Conservation (phyloP, 176 grass and related monocot genomes). For the Triticum urartu region DNA sequence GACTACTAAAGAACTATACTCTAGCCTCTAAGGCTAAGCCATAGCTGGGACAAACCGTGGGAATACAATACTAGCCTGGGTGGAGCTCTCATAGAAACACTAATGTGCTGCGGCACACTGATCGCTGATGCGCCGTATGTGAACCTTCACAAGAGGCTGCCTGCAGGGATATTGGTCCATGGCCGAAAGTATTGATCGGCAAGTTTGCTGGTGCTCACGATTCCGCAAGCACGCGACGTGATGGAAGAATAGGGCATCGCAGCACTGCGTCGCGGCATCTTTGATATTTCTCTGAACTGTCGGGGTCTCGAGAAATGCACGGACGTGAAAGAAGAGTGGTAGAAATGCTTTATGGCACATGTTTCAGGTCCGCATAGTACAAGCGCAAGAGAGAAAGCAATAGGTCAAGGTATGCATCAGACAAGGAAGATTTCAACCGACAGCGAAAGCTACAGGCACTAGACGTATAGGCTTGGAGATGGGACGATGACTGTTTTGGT, state of each 20-base stretch:
- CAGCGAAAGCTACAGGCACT: not conserved
- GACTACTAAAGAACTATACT: not conserved
- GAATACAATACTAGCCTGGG: not conserved
- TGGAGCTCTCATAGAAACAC: not conserved
- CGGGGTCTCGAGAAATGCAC: not conserved
- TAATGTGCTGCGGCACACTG: not conserved
- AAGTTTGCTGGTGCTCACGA: too few species aligned
- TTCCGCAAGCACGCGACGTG: not conserved
- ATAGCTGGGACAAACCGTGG: not conserved
- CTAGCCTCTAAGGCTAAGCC: not conserved
- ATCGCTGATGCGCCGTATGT: too few species aligned
- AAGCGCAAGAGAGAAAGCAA: slow-evolving; percentile 1
- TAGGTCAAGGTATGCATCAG: not conserved
- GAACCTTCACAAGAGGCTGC: not conserved
- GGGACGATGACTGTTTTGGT: not conserved
- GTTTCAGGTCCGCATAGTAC: not conserved
- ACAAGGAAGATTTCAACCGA: not conserved
- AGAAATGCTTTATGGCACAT: not conserved
- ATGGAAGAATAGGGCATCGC: not conserved
- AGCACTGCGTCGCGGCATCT: not conserved
- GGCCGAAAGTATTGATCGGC: not conserved
- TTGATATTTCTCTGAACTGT: slow-evolving; percentile 34
- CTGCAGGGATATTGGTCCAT: not conserved
- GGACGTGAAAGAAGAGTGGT: not conserved
- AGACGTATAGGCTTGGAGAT: not conserved